Percentiles rank a stretch among this genome's conserved stretches.
Conservation (phyloP, 1,284 basidiomycete species). For the Mycena citricolor region DNA sequence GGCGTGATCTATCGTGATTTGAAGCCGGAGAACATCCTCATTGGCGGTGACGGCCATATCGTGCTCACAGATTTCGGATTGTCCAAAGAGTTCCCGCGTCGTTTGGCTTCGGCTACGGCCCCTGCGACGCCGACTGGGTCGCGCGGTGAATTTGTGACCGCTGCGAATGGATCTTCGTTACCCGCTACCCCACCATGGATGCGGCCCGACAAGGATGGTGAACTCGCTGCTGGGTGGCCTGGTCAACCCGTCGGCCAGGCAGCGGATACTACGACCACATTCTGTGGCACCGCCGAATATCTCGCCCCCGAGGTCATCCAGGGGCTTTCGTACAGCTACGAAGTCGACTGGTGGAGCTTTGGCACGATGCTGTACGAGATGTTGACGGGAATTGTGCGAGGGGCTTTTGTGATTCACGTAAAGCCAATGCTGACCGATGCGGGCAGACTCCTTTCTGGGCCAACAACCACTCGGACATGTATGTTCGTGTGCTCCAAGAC, state of each 20-base stretch:
- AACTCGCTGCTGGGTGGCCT: conserved; percentile 53
- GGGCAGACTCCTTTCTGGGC: conserved; percentile 90
- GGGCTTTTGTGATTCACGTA: conserved; percentile 28
- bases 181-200: conserved; percentile 70
- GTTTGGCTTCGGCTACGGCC: conserved; percentile 43
- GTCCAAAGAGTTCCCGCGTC: conserved; percentile 80
- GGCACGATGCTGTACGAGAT: conserved; percentile 98
- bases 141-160: conserved; percentile 52
- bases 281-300: conserved; percentile 93
- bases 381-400: conserved; percentile 84
- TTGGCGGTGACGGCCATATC: conserved; percentile 90
- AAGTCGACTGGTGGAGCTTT: conserved; percentile 98
- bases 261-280: conserved; percentile 74
- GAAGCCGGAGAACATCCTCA: conserved; percentile 94
- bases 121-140: conserved; percentile 57
- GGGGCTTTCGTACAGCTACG: conserved; percentile 87
- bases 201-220: conserved; percentile 54
- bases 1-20: conserved; percentile 90
- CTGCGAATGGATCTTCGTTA: conserved; percentile 39
- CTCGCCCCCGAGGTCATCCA: conserved; percentile 94
- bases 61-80: conserved; percentile 95
- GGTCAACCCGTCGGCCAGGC: conserved; percentile 44
- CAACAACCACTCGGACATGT: conserved; percentile 93
- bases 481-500: conserved; percentile 85
- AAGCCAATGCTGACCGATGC: conserved; percentile 20